Base-by-base conservation (phyloP, 2,329 filamentous ascomycete genomes). In the Fusarium secorum region DNA sequence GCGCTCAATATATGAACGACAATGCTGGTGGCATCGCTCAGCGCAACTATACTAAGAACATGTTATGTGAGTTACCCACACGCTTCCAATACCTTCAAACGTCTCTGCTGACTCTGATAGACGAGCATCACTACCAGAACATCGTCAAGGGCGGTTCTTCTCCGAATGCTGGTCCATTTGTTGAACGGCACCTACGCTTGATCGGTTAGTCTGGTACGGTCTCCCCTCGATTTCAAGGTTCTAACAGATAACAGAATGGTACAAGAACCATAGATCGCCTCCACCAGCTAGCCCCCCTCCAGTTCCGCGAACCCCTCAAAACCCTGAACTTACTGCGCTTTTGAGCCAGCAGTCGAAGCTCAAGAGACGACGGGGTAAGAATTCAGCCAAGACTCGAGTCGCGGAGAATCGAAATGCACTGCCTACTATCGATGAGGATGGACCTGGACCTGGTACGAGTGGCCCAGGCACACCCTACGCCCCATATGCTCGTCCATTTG, bases 61-160 rank as follows among this genome's bases (percentile, higher is more conserved):
- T 83, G 78, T 77, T 85, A 74, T 78, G 82, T 77, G 53, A 53
- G 69, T 56, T 15, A 11, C 24, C 20, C 11, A 36, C 4, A 5
- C 17, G 38, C 24, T 44, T 7, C 13, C 9, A 5, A 17, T 42
- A n/a, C 11, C 24, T 30, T 8, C 36, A 4, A 7, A 20, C 0
- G 17, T 11, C 15, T 32, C 46, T 57, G 28, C 64, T 76, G 41
- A 75, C 69, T 51, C 5, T n/a, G 11, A 18, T 58, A 85, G 83
- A 83, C 44, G 83, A 85, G 71, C 83, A 85, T 51, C 83, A 81
- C 60, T 85, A 83, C 62, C 81, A 83, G 65, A 84, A 84, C 64
- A 74, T 81, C 60, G 73, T 81, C 28, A 79, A 79, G n/a, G 30
- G 72, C 72, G 26, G 48, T 28, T 52, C 48, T 52, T 84, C 83